Percentiles rank a stretch among this genome's conserved stretches.
Conservation (phyloP, 1,284 basidiomycete genomes). For the Trametes pubescens region DNA sequence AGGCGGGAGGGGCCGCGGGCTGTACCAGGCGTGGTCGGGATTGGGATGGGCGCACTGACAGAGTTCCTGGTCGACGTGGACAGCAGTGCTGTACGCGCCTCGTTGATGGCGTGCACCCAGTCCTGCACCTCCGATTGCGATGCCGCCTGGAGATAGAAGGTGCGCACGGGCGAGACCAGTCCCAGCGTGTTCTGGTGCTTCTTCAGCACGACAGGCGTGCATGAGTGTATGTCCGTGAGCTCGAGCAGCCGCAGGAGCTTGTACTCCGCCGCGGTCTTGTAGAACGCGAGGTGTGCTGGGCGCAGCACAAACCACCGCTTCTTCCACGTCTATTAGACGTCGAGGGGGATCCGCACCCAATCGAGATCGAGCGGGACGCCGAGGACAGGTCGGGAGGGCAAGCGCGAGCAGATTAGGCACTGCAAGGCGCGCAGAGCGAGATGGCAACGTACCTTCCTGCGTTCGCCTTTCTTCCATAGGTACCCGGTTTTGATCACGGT, state of each 20-base stretch:
- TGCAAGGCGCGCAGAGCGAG: constrained; percentile 14
- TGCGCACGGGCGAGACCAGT: constrained; percentile 90
- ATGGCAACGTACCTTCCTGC: constrained; percentile 80
- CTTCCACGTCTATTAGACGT: constrained; percentile 86
- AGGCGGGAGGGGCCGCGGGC: constrained; percentile 29
- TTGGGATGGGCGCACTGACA: constrained; percentile 53
- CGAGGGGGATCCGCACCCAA: constrained; percentile 26
- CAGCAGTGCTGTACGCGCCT: constrained; percentile 72
- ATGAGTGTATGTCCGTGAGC: constrained; percentile 90
- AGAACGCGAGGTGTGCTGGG: constrained; percentile 92
- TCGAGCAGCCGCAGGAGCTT: constrained; percentile 91
- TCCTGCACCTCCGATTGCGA: constrained; percentile 75
- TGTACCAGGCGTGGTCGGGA: constrained; percentile 49
- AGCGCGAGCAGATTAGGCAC: constrained; percentile 27
- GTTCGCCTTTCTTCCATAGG: constrained; percentile 92
- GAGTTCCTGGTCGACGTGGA: constrained; percentile 67
- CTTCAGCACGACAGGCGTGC: constrained; percentile 89
- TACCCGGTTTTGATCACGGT: constrained; percentile 84
- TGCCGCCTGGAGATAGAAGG: constrained; percentile 92
- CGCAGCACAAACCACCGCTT: constrained; percentile 98
- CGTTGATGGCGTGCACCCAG: constrained; percentile 89
- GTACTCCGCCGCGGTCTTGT: constrained; percentile 96
- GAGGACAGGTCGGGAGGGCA: constrained; percentile 11
- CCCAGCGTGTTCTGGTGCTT: constrained; percentile 92
- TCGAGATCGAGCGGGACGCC: constrained; percentile 26